Evolutionary conservation across 1,284 basidiomycete genomes (phyloP), one percentile per base, ranked within the genome.

Genomic region (Thelephora terrestris): DNA sequence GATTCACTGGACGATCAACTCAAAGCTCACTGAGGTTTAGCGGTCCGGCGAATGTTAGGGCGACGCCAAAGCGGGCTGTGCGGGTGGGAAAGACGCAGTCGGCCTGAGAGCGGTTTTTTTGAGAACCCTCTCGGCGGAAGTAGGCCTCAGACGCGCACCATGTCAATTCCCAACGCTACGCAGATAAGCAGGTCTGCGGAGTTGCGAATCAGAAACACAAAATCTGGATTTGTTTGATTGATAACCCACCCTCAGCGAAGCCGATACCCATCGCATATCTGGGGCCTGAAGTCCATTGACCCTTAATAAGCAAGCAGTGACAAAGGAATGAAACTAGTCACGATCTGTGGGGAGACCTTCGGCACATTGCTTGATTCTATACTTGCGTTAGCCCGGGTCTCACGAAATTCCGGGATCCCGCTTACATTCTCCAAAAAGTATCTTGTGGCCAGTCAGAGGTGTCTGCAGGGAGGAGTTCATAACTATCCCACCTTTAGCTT

Each of bases 81-180:
- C 86, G 74, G 3, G 89, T 92, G 23, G 90, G 89, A 58, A 91
- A 92, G 9, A 92, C 90, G 53, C 89, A 92, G 59, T 92, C 89
- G 1, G 87, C 86, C 85, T 89, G 52, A 9, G 51, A 43, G n/a
- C 36, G 14, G 39, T 12, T 6, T 6, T 32, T 27, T 27, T 32
- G 7, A 32, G 29, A 6, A 32, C 14, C 29, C 12, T 10, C 29
- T 6, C 14, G 45, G 38, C 25, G 42, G 42, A 24, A 49, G 49
- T 35, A 20, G 4, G 35, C 27, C 27, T 21, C 18, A 20, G 27
- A 37, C 21, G 50, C 67, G 20, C 54, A 86, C 88, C 88, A 92
- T 91, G 58, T 92, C 89, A 18, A 92, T 75, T 5, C 89, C 89
- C n/a, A 92, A 69, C 7, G 89, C 89, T 21, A 90, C 82, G 58